phyloP scores from a whole-genome alignment of 2,329 filamentous ascomycete genomes.

The Dichotomopilus funicola region DNA sequence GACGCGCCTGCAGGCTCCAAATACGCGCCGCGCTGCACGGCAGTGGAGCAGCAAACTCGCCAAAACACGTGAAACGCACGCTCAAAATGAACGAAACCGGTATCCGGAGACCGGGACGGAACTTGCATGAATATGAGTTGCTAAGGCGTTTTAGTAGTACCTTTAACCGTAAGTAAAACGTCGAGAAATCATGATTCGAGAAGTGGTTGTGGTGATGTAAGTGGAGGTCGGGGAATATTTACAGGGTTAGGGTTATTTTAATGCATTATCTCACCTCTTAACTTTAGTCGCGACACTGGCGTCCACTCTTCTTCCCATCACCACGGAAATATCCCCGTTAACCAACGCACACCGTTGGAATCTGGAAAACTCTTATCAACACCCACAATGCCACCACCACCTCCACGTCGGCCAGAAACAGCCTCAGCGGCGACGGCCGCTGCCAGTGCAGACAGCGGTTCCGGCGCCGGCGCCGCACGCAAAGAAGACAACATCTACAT shows the following conservation, averaged over 20 bases:
- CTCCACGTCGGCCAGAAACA: conserved; percentile 13
- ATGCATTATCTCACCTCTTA: neutral
- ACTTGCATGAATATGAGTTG: neutral
- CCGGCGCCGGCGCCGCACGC: conserved; percentile 40
- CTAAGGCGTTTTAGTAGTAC: neutral
- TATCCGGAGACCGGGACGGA: neutral
- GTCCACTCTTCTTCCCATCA: neutral
- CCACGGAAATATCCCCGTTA: neutral
- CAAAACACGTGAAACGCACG: conserved; percentile 8
- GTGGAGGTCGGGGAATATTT: neutral
- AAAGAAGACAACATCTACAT: conserved; percentile 99
- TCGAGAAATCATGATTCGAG: neutral
- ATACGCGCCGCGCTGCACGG: conserved; percentile 6
- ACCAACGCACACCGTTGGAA: neutral
- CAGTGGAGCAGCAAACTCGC: neutral
- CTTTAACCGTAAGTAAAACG: neutral
- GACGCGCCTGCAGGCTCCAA: conserved; percentile 2
- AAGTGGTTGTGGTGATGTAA: neutral
- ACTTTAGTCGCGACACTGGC: neutral
- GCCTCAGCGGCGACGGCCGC: conserved; percentile 5
- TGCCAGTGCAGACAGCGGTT: conserved; percentile 14
- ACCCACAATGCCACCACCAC: conserved; percentile 18
- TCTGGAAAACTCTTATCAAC: neutral
- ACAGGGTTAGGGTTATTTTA: neutral
- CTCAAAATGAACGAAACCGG: neutral